phyloP scores from a whole-genome alignment of 2,329 filamentous ascomycete genomes.

The Aureobasidium sp. region DNA sequence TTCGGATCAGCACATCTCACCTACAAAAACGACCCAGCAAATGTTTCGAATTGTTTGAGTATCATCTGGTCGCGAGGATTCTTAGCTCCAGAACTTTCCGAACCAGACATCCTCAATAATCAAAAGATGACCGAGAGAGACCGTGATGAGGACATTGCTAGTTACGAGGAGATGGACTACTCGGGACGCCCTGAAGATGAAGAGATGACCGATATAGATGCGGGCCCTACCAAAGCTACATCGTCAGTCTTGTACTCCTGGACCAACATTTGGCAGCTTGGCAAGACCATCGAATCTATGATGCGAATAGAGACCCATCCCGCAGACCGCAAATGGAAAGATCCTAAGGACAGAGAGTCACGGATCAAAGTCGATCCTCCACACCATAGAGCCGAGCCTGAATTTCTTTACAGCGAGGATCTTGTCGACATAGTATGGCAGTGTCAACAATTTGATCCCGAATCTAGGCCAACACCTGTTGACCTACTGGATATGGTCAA shows the following conservation, averaged over 20 bases:
- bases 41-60: not conserved
- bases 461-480: not conserved
- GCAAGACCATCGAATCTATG: not conserved
- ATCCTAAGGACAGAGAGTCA: not conserved
- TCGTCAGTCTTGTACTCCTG: not conserved
- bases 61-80: not conserved
- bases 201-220: not conserved
- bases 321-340: not conserved
- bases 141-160: not conserved
- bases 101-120: too few relatives aligned
- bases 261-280: slow-evolving; percentile 2
- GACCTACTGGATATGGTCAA: not conserved
- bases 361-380: not conserved
- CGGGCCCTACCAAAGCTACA: not conserved
- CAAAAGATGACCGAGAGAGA: not conserved
- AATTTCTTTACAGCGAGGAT: not conserved
- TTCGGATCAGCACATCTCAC: not conserved
- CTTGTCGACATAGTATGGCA: not conserved
- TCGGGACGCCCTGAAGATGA: not conserved
- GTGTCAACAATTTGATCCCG: not conserved
- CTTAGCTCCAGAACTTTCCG: not conserved
- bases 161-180: not conserved
- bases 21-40: not conserved
- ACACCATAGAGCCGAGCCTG: not conserved
- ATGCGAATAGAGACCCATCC: not conserved